Evolutionary conservation across 2,329 filamentous ascomycete species (phyloP).

Genomic region (Alternaria sp.): DNA sequence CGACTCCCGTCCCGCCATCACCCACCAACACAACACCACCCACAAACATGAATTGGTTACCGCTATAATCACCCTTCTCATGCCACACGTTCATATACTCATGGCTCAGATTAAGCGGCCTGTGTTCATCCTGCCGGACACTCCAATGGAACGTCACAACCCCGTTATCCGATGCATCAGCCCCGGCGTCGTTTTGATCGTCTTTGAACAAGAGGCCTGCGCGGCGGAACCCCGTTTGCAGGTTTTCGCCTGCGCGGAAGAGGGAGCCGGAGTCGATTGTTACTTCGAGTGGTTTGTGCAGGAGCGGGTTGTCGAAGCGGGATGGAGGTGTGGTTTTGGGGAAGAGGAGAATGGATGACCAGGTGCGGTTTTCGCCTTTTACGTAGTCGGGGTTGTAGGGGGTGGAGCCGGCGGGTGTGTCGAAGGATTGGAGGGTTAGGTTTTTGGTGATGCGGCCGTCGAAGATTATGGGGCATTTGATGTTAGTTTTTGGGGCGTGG

Average conservation of each 20-base stretch:
- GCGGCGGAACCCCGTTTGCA: slow-evolving; percentile 33
- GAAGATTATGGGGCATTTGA: slow-evolving; percentile 39
- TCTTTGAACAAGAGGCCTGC: slow-evolving; percentile 30
- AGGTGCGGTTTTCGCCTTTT: slow-evolving; percentile 35
- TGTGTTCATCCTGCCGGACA: slow-evolving; percentile 21
- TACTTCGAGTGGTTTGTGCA: slow-evolving; percentile 29
- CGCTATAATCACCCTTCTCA: slow-evolving; percentile 31
- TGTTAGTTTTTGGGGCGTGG: not conserved
- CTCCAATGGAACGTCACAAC: slow-evolving; percentile 38
- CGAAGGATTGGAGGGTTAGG: slow-evolving; percentile 26
- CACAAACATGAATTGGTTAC: slow-evolving; percentile 35
- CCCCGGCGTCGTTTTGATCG: slow-evolving; percentile 25
- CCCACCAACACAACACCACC: slow-evolving; percentile 26
- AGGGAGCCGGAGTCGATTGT: slow-evolving; percentile 32
- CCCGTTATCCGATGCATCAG: slow-evolving; percentile 29
- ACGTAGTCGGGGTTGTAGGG: slow-evolving; percentile 30
- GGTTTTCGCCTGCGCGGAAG: slow-evolving; percentile 23
- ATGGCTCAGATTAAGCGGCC: slow-evolving; percentile 31
- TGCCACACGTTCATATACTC: slow-evolving; percentile 43
- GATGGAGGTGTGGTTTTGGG: slow-evolving; percentile 13
- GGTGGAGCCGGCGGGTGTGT: slow-evolving; percentile 12
- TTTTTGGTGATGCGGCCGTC: slow-evolving; percentile 34
- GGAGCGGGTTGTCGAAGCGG: slow-evolving; percentile 22
- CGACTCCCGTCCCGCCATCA: slow-evolving; percentile 25
- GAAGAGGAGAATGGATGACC: slow-evolving; percentile 31